These are phyloP conservation scores for Grigorovia transvaalensis DNA, from an alignment of 805 yeast species.

Conservation along the genomic window DNA sequence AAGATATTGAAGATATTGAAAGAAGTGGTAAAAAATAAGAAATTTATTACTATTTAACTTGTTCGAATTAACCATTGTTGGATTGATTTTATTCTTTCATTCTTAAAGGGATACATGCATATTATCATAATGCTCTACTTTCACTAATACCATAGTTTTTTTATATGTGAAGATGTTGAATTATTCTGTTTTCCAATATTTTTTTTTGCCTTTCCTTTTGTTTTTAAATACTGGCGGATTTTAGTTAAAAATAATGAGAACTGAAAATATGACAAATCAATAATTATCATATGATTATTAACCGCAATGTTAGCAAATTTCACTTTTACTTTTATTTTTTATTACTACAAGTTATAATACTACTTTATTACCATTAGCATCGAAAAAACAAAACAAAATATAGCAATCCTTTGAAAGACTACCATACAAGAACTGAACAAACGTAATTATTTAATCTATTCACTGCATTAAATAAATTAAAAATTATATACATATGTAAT, in stretches of 20 bases:
- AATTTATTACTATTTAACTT: no score
- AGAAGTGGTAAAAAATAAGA: constrained; percentile 13
- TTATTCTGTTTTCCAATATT: no score
- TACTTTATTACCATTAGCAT: not conserved
- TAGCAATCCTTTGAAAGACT: no score
- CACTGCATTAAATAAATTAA: not conserved
- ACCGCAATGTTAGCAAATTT: no score
- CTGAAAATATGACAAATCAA: no score
- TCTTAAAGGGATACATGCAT: not conserved
- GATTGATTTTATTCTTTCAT: no score
- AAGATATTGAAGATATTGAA: constrained; percentile 25
- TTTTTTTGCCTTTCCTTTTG: no score
- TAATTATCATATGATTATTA: not conserved
- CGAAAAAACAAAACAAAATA: not conserved
- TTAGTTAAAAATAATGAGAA: no score
- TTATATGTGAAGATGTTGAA: not conserved
- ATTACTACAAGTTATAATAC: no score
- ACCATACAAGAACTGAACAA: not conserved
- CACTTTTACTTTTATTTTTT: not conserved
- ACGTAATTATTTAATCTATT: not conserved
- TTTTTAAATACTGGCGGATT: no score
- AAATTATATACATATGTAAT: no score
- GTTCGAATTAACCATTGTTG: no score
- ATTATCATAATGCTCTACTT: not conserved
- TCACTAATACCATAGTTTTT: not conserved